phyloP scores from a whole-genome alignment of 2,329 filamentous ascomycete genomes.

The Cladosporium sp. region DNA sequence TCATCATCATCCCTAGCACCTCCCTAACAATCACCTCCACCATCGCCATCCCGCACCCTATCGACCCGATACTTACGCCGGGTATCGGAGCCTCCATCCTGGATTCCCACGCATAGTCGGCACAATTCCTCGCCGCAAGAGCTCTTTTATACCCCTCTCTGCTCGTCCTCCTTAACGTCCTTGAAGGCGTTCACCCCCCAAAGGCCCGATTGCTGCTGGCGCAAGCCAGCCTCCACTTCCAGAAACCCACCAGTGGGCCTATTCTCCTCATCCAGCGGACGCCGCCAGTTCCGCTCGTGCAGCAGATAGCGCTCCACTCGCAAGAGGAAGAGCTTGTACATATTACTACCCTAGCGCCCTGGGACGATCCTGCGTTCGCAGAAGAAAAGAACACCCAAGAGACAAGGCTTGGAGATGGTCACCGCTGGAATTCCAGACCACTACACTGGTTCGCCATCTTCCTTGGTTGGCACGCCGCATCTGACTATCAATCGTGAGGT shows the following conservation, averaged over 20 bases:
- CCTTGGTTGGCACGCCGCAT: slow-evolving; percentile 75
- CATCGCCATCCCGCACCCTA: background rate
- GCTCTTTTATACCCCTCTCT: slow-evolving; percentile 78
- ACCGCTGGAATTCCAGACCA: slow-evolving; percentile 75
- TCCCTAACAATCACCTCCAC: background rate
- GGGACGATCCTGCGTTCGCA: slow-evolving; percentile 4
- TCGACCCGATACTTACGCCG: slow-evolving; percentile 73
- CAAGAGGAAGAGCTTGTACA: slow-evolving; percentile 15
- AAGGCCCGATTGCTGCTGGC: slow-evolving; percentile 69
- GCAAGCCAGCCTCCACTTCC: slow-evolving; percentile 71
- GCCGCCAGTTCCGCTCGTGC: slow-evolving; percentile 87
- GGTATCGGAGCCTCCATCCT: slow-evolving; percentile 72
- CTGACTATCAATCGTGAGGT: slow-evolving; percentile 97
- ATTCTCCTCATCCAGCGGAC: slow-evolving; percentile 69
- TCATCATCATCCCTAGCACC: background rate
- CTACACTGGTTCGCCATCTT: slow-evolving; percentile 75
- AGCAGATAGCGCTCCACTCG: slow-evolving; percentile 91
- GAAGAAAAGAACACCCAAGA: background rate
- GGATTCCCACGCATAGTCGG: slow-evolving; percentile 56
- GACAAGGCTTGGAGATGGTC: slow-evolving; percentile 67
- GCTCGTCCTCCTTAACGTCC: slow-evolving; percentile 89
- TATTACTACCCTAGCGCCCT: background rate
- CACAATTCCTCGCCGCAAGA: slow-evolving; percentile 87
- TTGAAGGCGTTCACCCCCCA: slow-evolving; percentile 59
- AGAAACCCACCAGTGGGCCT: slow-evolving; percentile 72